phyloP scores from a whole-genome alignment of 225 moss, liverwort and hornwort genomes.

The Bryum argenteum region DNA sequence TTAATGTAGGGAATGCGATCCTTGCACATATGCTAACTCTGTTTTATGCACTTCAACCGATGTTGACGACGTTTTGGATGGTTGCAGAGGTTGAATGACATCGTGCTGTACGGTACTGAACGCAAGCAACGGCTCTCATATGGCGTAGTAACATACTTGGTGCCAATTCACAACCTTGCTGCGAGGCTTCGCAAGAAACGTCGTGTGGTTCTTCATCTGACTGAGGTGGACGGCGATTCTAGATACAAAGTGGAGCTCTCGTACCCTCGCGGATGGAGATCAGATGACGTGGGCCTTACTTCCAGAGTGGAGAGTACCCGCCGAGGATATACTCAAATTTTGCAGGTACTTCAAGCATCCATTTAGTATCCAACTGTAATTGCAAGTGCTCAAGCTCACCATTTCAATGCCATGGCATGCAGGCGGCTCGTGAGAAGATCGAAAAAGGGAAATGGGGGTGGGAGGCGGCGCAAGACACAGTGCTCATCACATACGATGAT shows the following conservation, averaged over 20 bases:
- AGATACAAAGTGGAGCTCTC: constrained; percentile 32
- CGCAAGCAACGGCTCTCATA: constrained; percentile 34
- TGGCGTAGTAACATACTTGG: constrained; percentile 40
- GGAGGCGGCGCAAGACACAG: constrained; percentile 44
- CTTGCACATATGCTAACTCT: not conserved
- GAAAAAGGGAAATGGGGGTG: constrained; percentile 47
- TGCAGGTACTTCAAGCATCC: constrained; percentile 10
- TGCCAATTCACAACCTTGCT: constrained; percentile 32
- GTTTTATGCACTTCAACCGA: not conserved
- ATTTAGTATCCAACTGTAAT: not conserved
- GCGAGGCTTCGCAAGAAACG: constrained; percentile 34
- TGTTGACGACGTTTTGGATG: not conserved
- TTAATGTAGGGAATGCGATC: too few species aligned
- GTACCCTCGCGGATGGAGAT: constrained; percentile 44
- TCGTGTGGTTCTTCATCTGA: constrained; percentile 30
- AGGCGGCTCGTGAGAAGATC: constrained; percentile 36
- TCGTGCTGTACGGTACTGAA: not conserved
- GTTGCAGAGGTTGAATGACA: constrained; percentile 33
- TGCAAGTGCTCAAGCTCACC: not conserved
- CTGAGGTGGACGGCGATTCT: constrained; percentile 32
- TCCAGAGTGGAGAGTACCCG: constrained; percentile 38
- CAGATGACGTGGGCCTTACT: constrained; percentile 27
- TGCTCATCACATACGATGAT: constrained; percentile 42
- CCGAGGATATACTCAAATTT: constrained; percentile 33
- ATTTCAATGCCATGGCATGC: not conserved